Evolutionary conservation across 1,139 yeast genomes (phyloP).

Genomic region (Candida gigantensis): DNA sequence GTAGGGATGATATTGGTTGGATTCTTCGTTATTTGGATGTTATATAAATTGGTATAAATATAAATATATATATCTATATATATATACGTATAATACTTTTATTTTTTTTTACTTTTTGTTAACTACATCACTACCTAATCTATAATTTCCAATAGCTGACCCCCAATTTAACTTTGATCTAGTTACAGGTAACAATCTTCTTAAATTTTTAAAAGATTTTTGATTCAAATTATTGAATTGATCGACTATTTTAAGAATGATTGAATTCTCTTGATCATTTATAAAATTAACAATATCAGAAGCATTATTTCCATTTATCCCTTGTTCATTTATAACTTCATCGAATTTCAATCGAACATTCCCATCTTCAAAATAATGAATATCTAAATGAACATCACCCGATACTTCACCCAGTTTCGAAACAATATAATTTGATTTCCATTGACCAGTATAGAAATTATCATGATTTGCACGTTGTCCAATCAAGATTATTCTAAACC

Average conservation of each 20-base stretch:
- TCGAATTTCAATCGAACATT: slow-evolving; percentile 75
- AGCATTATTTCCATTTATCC: slow-evolving; percentile 18
- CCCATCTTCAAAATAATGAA: slow-evolving; percentile 95
- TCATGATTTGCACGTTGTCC: slow-evolving; percentile 74
- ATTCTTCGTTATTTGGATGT: slow-evolving; percentile 68
- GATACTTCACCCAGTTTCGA: slow-evolving; percentile 35
- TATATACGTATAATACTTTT: neutral
- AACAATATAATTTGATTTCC: slow-evolving; percentile 70
- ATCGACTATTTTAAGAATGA: slow-evolving; percentile 61
- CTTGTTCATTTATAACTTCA: slow-evolving; percentile 37
- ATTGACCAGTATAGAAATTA: slow-evolving; percentile 88
- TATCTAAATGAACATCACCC: slow-evolving; percentile 67
- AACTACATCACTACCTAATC: slow-evolving; percentile 84
- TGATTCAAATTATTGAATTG: slow-evolving; percentile 77
- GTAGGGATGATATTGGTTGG: slow-evolving; percentile 53
- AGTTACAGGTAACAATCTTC: slow-evolving; percentile 91
- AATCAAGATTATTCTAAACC: slow-evolving; percentile 50
- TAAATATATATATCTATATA: neutral
- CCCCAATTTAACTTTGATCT: slow-evolving; percentile 95
- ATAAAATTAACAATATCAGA: slow-evolving; percentile 52
- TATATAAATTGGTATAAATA: slow-evolving; percentile 47
- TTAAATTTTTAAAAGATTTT: slow-evolving; percentile 73
- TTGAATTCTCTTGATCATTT: slow-evolving; percentile 56
- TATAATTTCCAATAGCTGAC: slow-evolving; percentile 84
- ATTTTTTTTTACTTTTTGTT: slow-evolving; percentile 21